Conservation (phyloP, 2,329 filamentous ascomycete genomes). For the Talaromyces pinophilus region DNA sequence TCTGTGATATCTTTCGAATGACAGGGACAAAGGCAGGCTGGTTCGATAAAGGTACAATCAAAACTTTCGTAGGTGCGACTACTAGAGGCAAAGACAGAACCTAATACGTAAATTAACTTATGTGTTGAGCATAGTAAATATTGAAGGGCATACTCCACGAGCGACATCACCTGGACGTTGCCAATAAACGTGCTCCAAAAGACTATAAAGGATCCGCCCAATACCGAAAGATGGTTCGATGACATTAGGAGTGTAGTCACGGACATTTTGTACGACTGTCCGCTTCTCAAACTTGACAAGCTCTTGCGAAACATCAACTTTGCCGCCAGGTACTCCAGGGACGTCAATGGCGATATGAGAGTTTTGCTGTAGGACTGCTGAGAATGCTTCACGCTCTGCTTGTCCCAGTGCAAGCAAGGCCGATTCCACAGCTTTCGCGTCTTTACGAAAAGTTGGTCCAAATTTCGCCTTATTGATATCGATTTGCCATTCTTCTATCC, state of each 20-base stretch:
- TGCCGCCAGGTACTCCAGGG: slow-evolving; percentile 63
- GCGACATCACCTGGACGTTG: slow-evolving; percentile 79
- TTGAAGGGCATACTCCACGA: slow-evolving; percentile 68
- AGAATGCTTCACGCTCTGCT: slow-evolving; percentile 75
- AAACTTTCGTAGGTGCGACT: slow-evolving; percentile 90
- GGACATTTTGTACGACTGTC: slow-evolving; percentile 76
- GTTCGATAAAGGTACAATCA: slow-evolving; percentile 83
- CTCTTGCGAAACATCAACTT: slow-evolving; percentile 76
- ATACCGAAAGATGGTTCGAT: slow-evolving; percentile 98
- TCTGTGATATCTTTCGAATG: slow-evolving; percentile 69
- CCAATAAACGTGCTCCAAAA: slow-evolving; percentile 97
- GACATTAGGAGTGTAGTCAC: slow-evolving; percentile 92
- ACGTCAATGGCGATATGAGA: slow-evolving; percentile 79
- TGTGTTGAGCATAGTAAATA: neutral
- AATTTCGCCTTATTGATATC: slow-evolving; percentile 94
- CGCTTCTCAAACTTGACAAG: slow-evolving; percentile 80
- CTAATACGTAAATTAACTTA: slow-evolving; percentile 30
- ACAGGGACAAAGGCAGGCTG: slow-evolving; percentile 78
- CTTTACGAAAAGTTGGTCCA: slow-evolving; percentile 92
- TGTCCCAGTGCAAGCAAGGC: slow-evolving; percentile 75
- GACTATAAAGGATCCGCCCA: slow-evolving; percentile 85
- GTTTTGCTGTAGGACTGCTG: slow-evolving; percentile 68
- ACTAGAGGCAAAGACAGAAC: slow-evolving; percentile 72
- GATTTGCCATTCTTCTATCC: slow-evolving; percentile 82
- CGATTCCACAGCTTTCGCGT: slow-evolving; percentile 81